Evolutionary conservation across 2,329 filamentous ascomycete genomes (phyloP), one percentile per base, ranked within the genome.

Genomic region (Metarhizium album): DNA sequence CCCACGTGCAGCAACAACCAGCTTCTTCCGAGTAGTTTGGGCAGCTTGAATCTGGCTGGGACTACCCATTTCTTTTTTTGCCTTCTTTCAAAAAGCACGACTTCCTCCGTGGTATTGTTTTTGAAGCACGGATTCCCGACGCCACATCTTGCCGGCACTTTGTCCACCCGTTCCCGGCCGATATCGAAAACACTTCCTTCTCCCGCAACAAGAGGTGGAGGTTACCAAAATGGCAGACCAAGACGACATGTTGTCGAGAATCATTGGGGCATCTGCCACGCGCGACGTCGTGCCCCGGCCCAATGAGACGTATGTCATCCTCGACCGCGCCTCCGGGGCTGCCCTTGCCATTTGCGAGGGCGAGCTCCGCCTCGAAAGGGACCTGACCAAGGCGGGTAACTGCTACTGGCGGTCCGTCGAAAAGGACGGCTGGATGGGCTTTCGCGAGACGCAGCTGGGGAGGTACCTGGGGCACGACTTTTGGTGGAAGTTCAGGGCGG

Each of bases 401-500:
- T 43, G 40, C 22, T 43, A 43, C 45, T 55, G 52, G 52, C 37
- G 45, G 3, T 53, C 52, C 9, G 45, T 54, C 18, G 53, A 53
- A 24, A 53, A 45, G 23, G 45, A 54, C 16, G 49, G 49, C 1
- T 55, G 53, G 22, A 52, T 55, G 42, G 53, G 52, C 6, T 55
- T 55, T 37, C 24, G 42, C 13, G 48, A 55, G 33, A n/a, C 18
- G 22, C 9, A 52, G 11, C 20, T 45, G 20, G 47, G 46, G n/a
- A 31, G n/a, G n/a, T 55, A 48, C 45, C 29, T 55, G 5, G 53
- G 53, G 0, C 53, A 55, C 8, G 53, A 54, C 14, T 27, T 27
- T 35, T 27, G 20, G 13, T 20, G 16, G 1, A 40, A 42, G 3
- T 22, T 52, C 18, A 46, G 18, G 24, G 45, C 51, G 7, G 24